Percentiles rank a stretch among this genome's conserved stretches.
Conservation (phyloP, 306 rosid genomes). For the Cyamopsis tetragonoloba region DNA sequence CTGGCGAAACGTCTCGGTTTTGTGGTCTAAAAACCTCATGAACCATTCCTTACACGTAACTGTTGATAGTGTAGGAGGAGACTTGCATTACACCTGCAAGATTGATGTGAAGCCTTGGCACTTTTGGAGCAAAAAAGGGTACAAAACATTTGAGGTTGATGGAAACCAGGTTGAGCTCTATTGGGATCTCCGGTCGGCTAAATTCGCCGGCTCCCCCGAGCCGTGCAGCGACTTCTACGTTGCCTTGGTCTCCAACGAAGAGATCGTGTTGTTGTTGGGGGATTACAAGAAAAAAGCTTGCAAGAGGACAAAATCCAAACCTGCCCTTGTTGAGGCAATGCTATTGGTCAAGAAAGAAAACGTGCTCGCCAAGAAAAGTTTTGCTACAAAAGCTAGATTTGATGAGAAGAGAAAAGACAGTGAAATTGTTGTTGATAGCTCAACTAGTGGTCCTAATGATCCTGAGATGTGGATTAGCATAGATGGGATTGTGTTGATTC, state of each 20-base stretch:
- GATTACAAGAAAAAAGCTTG: constrained; percentile 81
- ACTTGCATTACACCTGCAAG: constrained; percentile 54
- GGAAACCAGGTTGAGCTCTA: constrained; percentile 64
- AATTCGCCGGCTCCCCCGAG: constrained; percentile 67
- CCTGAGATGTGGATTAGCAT: constrained; percentile 98
- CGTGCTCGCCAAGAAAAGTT: constrained; percentile 76
- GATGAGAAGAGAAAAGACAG: constrained; percentile 64
- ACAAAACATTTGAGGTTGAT: constrained; percentile 69
- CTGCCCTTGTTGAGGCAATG: constrained; percentile 59
- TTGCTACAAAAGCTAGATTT: constrained; percentile 58
- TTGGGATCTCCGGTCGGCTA: constrained; percentile 87
- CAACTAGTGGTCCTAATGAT: constrained; percentile 48
- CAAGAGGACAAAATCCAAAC: constrained; percentile 75
- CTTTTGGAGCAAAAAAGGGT: constrained; percentile 94
- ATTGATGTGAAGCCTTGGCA: constrained; percentile 91
- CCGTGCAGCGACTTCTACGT: constrained; percentile 76
- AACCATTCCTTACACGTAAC: constrained; percentile 64
- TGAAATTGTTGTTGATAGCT: constrained; percentile 83
- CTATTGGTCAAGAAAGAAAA: constrained; percentile 66
- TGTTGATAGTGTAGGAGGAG: constrained; percentile 57
- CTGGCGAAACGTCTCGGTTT: constrained; percentile 68
- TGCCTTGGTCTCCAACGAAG: constrained; percentile 67
- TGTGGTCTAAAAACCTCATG: constrained; percentile 84
- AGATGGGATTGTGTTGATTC: constrained; percentile 73
- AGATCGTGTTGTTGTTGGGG: constrained; percentile 71